phyloP scores from a whole-genome alignment of 768 basidiomycete genomes.

The Tricholoma furcatifolium region DNA sequence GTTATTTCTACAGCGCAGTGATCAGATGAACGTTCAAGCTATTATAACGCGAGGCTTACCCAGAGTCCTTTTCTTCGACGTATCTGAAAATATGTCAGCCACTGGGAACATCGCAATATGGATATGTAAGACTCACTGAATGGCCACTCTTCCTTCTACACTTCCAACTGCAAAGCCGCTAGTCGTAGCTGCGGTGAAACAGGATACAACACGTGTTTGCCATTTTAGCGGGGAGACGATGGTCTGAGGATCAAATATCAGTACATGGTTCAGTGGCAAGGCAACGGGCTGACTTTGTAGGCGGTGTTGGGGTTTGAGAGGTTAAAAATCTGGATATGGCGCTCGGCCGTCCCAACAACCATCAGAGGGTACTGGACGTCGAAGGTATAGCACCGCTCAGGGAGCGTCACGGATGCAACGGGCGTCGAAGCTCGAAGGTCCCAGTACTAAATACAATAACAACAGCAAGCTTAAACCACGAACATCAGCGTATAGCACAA shows the following conservation, averaged over 20 bases:
- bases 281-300: constrained; percentile 48
- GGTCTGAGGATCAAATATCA: constrained; percentile 43
- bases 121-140: constrained; percentile 65
- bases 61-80: constrained; percentile 78
- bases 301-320: constrained; percentile 76
- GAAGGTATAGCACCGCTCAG: constrained; percentile 88
- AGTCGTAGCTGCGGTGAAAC: constrained; percentile 65
- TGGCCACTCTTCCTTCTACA: constrained; percentile 89
- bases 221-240: constrained; percentile 87
- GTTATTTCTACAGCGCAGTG: constrained; percentile 50
- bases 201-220: constrained; percentile 87
- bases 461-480: not conserved
- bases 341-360: constrained; percentile 92
- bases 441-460: constrained; percentile 70
- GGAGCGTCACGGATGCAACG: constrained; percentile 76
- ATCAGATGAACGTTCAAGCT: not conserved
- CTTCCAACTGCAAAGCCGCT: constrained; percentile 85
- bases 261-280: not conserved
- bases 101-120: not conserved
- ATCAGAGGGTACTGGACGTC: constrained; percentile 80
- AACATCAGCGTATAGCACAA: not conserved
- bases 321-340: constrained; percentile 89
- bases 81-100: constrained; percentile 47
- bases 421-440: constrained; percentile 78
- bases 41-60: constrained; percentile 36